phyloP scores from a whole-genome alignment of 768 basidiomycete species.

The Leccinum longicurvipes region DNA sequence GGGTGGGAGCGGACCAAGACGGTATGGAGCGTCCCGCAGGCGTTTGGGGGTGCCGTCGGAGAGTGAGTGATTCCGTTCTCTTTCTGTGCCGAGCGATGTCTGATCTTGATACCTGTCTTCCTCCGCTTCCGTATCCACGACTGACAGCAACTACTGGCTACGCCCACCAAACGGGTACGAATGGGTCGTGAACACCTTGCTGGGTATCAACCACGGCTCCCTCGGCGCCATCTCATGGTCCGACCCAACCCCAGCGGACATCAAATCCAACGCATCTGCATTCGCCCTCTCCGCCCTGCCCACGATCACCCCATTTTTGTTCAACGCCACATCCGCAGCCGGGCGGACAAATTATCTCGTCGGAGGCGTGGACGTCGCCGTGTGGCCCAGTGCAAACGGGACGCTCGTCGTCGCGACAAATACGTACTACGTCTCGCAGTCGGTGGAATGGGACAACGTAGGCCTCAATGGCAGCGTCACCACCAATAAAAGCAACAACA shows the following conservation, averaged over 20 bases:
- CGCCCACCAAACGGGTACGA: constrained; percentile 64
- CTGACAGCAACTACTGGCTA: constrained; percentile 49
- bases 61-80: constrained; percentile 25
- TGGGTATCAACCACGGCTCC: constrained; percentile 69
- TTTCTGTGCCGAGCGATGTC: neutral
- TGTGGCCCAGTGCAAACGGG: constrained; percentile 44
- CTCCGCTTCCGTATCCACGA: too few relatives aligned
- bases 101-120: neutral
- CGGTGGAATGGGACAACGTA: constrained; percentile 34
- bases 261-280: constrained; percentile 50
- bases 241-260: constrained; percentile 50
- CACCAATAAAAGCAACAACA: too few relatives aligned
- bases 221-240: constrained; percentile 50
- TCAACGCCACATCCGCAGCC: constrained; percentile 34
- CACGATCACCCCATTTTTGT: constrained; percentile 46
- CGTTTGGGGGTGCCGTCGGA: constrained; percentile 50
- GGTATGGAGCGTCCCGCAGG: constrained; percentile 79
- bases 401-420: constrained; percentile 53
- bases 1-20: constrained; percentile 68
- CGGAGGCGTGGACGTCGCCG: constrained; percentile 45
- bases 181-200: constrained; percentile 59
- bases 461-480: constrained; percentile 6
- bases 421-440: constrained; percentile 39
- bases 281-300: constrained; percentile 42
- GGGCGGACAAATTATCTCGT: constrained; percentile 40